phyloP scores from a whole-genome alignment of 2,329 filamentous ascomycete genomes.

The Davidsoniella virescens region DNA sequence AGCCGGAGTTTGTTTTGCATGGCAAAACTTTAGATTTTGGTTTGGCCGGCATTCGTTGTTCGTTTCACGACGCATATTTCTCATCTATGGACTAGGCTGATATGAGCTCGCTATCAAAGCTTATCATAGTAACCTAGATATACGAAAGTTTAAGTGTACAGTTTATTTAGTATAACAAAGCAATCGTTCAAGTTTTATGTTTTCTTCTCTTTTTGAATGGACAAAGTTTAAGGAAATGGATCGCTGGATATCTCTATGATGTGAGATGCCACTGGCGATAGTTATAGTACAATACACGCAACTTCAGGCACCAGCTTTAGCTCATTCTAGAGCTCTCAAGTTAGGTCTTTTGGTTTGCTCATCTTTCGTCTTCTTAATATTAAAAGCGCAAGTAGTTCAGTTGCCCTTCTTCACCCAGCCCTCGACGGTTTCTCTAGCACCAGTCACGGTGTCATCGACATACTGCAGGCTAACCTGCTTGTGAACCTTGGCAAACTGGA shows the following conservation, averaged over 20 bases:
- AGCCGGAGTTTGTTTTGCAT: slow-evolving; percentile 5
- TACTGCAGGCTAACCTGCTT: slow-evolving; percentile 51
- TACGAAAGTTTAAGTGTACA: not conserved
- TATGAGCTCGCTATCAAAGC: too few species aligned
- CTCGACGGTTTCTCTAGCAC: slow-evolving; percentile 62
- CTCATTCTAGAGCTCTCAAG: not conserved
- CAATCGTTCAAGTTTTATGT: not conserved
- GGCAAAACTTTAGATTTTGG: not conserved
- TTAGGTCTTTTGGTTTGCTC: not conserved
- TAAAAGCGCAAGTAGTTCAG: slow-evolving; percentile 26
- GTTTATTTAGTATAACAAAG: not conserved
- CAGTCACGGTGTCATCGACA: slow-evolving; percentile 66
- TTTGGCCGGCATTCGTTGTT: not conserved
- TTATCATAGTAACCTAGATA: too few species aligned
- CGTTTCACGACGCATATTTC: too few species aligned
- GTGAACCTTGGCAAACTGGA: slow-evolving; percentile 60
- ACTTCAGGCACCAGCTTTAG: not conserved
- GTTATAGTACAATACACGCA: slow-evolving; percentile 12
- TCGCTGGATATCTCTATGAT: slow-evolving; percentile 10
- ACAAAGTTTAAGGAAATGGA: slow-evolving; percentile 4
- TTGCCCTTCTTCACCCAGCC: slow-evolving; percentile 84
- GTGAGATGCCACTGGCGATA: slow-evolving; percentile 8
- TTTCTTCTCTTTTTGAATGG: slow-evolving; percentile 10
- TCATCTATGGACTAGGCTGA: too few species aligned
- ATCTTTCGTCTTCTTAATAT: slow-evolving; percentile 1